phyloP scores from a whole-genome alignment of 352 stramenopile species.

The Aphanomyces stellatus region DNA sequence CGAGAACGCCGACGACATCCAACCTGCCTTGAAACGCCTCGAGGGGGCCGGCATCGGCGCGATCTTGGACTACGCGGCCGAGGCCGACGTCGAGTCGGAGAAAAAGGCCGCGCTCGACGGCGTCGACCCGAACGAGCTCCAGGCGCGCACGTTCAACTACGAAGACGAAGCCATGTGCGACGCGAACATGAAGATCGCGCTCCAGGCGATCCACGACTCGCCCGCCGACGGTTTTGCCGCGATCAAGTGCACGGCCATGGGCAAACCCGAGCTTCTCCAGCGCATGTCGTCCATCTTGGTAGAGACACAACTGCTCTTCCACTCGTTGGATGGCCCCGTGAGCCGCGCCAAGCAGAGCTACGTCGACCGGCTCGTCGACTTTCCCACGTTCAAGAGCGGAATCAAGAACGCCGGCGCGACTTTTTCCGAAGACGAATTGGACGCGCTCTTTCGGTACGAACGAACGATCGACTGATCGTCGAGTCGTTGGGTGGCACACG shows the following conservation, averaged over 20 bases:
- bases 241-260: slow-evolving; percentile 96
- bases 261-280: slow-evolving; percentile 93
- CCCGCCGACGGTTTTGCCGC: slow-evolving; percentile 70
- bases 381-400: slow-evolving; percentile 57
- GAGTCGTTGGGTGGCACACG: too few relatives aligned
- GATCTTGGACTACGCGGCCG: slow-evolving; percentile 97
- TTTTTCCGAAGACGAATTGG: slow-evolving; percentile 51
- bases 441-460: slow-evolving; percentile 41
- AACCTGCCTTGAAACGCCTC: slow-evolving; percentile 69
- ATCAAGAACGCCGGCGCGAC: slow-evolving; percentile 57
- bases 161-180: slow-evolving; percentile 91
- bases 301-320: slow-evolving; percentile 87
- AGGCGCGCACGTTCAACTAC: slow-evolving; percentile 94
- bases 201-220: slow-evolving; percentile 71
- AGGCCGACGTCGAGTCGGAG: slow-evolving; percentile 83
- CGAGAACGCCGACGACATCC: slow-evolving; percentile 79
- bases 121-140: slow-evolving; percentile 73
- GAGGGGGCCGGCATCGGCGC: slow-evolving; percentile 78
- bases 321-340: slow-evolving; percentile 87
- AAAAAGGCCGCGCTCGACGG: slow-evolving; percentile 53
- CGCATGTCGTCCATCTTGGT: slow-evolving; percentile 91
- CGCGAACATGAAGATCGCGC: slow-evolving; percentile 78
- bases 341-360: slow-evolving; percentile 75
- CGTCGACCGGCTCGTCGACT: slow-evolving; percentile 71
- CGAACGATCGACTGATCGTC: not conserved